Evolutionary conservation across 495 filamentous ascomycete species (phyloP).

Genomic region (Lasiosphaeria ovina): DNA sequence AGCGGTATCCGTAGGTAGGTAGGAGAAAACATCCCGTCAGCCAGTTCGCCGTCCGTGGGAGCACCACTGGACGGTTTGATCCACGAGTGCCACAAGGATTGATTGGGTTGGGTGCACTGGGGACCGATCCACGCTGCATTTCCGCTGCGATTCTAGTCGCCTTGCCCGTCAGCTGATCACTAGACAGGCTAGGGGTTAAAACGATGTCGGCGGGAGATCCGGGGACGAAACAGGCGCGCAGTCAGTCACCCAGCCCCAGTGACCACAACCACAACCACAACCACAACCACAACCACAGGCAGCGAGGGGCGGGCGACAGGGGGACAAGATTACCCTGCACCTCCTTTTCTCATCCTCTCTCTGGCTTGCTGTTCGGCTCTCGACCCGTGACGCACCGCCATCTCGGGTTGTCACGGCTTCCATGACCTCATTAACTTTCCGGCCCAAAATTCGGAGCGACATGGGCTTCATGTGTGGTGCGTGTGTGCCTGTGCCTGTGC

Average conservation of each 20-base stretch:
- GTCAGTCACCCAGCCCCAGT: no score
- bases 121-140: neutral
- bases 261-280: no score
- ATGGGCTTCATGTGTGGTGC: neutral
- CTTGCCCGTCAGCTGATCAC: slow-evolving; percentile 3
- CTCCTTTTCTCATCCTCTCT: neutral
- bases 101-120: neutral
- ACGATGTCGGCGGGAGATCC: neutral
- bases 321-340: no score
- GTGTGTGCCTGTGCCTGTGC: neutral
- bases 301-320: no score
- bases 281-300: no score
- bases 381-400: neutral
- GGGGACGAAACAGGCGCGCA: no score
- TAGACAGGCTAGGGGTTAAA: neutral
- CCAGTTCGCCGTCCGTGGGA: no score
- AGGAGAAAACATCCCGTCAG: no score
- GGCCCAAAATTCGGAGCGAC: neutral
- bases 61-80: slow-evolving; percentile 1
- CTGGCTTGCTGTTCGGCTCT: neutral
- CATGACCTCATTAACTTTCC: neutral
- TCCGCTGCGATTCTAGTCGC: neutral
- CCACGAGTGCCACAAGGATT: slow-evolving; percentile 1
- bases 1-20: neutral
- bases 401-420: neutral